Conservation (phyloP, 331 rosid species). For the Malus hybrid region DNA sequence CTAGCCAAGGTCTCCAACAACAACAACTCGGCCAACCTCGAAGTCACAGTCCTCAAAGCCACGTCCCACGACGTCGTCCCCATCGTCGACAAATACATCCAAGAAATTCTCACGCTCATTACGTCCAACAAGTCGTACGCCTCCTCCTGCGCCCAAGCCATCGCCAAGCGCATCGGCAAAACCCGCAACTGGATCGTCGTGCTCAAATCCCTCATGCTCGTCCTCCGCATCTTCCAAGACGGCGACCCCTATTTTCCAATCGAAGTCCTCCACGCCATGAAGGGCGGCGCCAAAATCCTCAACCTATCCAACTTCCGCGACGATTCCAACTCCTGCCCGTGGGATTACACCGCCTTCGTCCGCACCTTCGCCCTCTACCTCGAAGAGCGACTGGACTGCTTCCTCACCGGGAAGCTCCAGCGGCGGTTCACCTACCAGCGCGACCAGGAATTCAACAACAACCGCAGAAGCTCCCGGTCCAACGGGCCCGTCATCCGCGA, state of each 20-base stretch:
- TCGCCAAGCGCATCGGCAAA: slow-evolving; percentile 51
- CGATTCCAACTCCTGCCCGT: slow-evolving; percentile 63
- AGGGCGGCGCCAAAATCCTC: slow-evolving; percentile 64
- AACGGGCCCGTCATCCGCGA: slow-evolving; percentile 24
- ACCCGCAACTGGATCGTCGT: slow-evolving; percentile 75
- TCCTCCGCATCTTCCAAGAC: slow-evolving; percentile 68
- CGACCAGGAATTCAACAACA: background rate
- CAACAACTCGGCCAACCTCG: slow-evolving; percentile 42
- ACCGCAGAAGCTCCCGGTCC: background rate
- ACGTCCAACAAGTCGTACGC: slow-evolving; percentile 49
- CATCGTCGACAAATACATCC: slow-evolving; percentile 52
- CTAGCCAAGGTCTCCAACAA: slow-evolving; percentile 53
- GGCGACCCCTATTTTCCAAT: slow-evolving; percentile 77
- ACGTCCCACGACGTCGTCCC: slow-evolving; percentile 69
- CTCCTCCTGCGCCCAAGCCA: slow-evolving; percentile 53
- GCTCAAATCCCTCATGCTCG: slow-evolving; percentile 65
- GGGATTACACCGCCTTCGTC: slow-evolving; percentile 70
- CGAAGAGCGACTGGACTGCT: slow-evolving; percentile 78
- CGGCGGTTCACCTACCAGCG: slow-evolving; percentile 25
- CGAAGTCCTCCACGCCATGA: slow-evolving; percentile 67
- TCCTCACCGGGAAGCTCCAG: slow-evolving; percentile 76
- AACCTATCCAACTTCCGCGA: slow-evolving; percentile 64
- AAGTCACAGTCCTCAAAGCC: slow-evolving; percentile 59
- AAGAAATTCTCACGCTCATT: slow-evolving; percentile 45
- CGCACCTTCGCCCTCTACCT: slow-evolving; percentile 64